These are phyloP conservation scores for Linnemannia hyalina DNA, from an alignment of 192 early-diverging fungal genomes.

Conservation along the genomic window DNA sequence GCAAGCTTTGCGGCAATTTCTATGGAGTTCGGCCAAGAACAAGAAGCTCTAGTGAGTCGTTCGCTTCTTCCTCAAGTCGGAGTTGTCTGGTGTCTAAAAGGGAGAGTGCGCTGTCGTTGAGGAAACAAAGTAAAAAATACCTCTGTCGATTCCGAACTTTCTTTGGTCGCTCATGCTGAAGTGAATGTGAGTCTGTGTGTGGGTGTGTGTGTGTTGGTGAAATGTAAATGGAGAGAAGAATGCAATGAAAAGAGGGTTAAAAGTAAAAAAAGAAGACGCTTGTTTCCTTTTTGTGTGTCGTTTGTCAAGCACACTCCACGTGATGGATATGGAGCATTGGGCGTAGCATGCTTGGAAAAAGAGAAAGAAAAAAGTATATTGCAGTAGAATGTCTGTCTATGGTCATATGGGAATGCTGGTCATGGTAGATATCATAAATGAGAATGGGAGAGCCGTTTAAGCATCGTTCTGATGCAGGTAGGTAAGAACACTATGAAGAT, in stretches of 20 bases:
- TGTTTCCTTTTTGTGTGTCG: not conserved
- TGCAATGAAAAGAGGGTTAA: not conserved
- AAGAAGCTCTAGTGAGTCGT: not conserved
- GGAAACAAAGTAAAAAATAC: conserved; percentile 1
- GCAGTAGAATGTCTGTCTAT: not conserved
- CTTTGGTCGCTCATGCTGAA: conserved; percentile 9
- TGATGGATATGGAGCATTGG: not conserved
- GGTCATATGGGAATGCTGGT: not conserved
- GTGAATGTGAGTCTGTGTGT: not conserved
- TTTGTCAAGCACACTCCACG: conserved; percentile 6
- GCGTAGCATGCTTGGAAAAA: not conserved
- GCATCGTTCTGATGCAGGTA: conserved; percentile 25
- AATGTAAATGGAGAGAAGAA: not conserved
- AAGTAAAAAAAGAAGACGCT: not conserved
- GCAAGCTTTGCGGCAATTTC: conserved; percentile 39
- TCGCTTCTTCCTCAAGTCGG: not conserved
- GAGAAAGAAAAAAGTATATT: not conserved
- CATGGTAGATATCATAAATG: not conserved
- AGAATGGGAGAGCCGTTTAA: not conserved
- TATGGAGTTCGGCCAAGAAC: not conserved
- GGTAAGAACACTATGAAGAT: conserved; percentile 21
- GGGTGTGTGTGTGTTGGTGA: not conserved
- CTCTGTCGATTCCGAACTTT: conserved; percentile 35
- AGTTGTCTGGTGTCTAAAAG: not conserved
- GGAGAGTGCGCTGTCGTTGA: not conserved